A percentile compares a stretch with the other conserved stretches of the same genome.
Conservation (phyloP, 2,329 filamentous ascomycete species). For the Cytospora paraplurivora region DNA sequence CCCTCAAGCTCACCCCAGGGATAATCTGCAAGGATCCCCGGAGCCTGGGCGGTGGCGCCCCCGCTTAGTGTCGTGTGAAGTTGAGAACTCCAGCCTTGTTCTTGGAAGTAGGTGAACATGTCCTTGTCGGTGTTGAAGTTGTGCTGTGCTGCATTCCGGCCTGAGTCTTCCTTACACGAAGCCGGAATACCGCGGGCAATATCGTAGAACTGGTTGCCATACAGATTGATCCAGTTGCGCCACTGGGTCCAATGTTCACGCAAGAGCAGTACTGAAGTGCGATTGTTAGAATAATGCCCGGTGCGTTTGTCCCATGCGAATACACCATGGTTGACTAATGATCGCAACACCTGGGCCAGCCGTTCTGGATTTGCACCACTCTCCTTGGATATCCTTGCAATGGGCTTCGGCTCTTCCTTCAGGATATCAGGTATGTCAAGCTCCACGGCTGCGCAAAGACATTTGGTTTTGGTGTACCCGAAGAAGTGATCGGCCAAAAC, state of each 20-base stretch:
- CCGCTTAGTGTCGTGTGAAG: slow-evolving; percentile 43
- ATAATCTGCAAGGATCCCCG: slow-evolving; percentile 46
- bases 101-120: slow-evolving; percentile 45
- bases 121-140: slow-evolving; percentile 43
- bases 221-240: slow-evolving; percentile 46
- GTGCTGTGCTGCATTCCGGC: slow-evolving; percentile 41
- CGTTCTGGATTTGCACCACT: too few species aligned
- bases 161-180: slow-evolving; percentile 32
- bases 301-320: slow-evolving; percentile 38
- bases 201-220: slow-evolving; percentile 48
- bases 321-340: slow-evolving; percentile 35
- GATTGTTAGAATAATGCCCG: slow-evolving; percentile 40
- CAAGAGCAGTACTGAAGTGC: slow-evolving; percentile 38
- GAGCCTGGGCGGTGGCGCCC: slow-evolving; percentile 41
- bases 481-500: too few species aligned
- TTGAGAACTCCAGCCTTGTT: slow-evolving; percentile 38
- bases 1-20: slow-evolving; percentile 43
- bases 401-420: too few species aligned
- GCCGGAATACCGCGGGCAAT: slow-evolving; percentile 44
- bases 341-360: slow-evolving; percentile 38
- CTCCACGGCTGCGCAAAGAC: too few species aligned
- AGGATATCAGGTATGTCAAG: too few species aligned
- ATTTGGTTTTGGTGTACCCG: too few species aligned
- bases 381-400: too few species aligned
- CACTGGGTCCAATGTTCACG: slow-evolving; percentile 48